Percentiles rank a stretch among this genome's conserved stretches.
These are phyloP conservation scores for Pseudotulostoma volvatum DNA, from an alignment of 495 filamentous ascomycete genomes.

Conservation along the genomic window DNA sequence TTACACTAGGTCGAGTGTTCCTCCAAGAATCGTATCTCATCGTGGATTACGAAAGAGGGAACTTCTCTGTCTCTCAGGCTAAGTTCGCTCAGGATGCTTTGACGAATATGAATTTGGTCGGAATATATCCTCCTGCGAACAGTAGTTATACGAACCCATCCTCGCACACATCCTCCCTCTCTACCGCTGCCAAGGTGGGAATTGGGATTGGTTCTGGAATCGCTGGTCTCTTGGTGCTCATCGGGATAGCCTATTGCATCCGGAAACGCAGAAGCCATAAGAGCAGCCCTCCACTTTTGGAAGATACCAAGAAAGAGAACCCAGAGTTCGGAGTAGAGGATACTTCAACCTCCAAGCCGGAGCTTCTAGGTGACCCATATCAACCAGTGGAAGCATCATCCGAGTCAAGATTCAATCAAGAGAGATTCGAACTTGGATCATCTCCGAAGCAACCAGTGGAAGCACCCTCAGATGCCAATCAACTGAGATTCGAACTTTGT, in stretches of 20 bases:
- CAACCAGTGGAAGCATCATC: neutral
- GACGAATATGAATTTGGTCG: conserved; percentile 29
- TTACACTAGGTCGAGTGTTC: conserved; percentile 51
- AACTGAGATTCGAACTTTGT: neutral
- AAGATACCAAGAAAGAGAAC: neutral
- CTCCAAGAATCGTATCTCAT: conserved; percentile 56
- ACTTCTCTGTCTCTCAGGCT: conserved; percentile 40
- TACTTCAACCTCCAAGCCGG: neutral
- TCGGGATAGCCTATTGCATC: neutral
- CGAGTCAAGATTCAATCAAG: neutral
- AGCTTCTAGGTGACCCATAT: neutral
- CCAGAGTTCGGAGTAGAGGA: neutral
- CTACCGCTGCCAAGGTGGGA: conserved; percentile 4
- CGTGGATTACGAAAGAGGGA: conserved; percentile 45
- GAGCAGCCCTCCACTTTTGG: neutral
- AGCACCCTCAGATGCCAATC: neutral
- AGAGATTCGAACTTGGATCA: neutral
- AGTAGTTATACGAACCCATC: conserved; percentile 26
- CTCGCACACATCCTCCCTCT: neutral
- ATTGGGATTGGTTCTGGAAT: conserved; percentile 2
- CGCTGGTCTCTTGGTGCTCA: neutral
- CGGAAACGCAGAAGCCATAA: neutral
- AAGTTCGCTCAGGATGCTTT: conserved; percentile 30
- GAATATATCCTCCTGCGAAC: conserved; percentile 28
- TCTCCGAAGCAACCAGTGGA: neutral